phyloP scores from a whole-genome alignment of 345 rosid genomes.

The Viola odorata region DNA sequence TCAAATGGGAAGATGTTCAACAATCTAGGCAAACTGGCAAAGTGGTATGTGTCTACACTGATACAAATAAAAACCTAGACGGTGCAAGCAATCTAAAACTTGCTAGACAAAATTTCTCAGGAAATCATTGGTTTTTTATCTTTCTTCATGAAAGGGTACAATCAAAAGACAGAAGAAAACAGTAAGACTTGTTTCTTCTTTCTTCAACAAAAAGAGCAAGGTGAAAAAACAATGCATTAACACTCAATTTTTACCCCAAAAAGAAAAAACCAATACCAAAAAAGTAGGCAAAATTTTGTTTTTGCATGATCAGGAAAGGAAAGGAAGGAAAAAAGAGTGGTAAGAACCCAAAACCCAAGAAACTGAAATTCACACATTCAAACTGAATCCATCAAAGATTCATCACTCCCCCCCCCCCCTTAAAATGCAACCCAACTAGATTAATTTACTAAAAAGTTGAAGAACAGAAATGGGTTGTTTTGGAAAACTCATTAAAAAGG shows the following conservation, averaged over 20 bases:
- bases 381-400: conserved; percentile 19
- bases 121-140: conserved; percentile 33
- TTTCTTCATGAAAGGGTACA: conserved; percentile 31
- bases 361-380: conserved; percentile 40
- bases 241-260: conserved; percentile 10
- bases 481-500: conserved; percentile 24
- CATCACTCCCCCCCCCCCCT: conserved; percentile 14
- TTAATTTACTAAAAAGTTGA: conserved; percentile 17
- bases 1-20: conserved; percentile 11
- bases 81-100: conserved; percentile 17
- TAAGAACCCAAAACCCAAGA: conserved; percentile 53
- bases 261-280: not conserved
- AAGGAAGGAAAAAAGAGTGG: conserved; percentile 19
- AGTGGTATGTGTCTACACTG: conserved; percentile 17
- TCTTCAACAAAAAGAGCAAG: conserved; percentile 25
- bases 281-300: conserved; percentile 30
- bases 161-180: conserved; percentile 25
- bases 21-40: conserved; percentile 11
- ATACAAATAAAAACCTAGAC: conserved; percentile 14
- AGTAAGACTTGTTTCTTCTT: conserved; percentile 12
- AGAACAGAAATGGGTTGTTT: conserved; percentile 30
- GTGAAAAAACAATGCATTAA: conserved; percentile 24
- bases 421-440: not conserved
- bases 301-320: conserved; percentile 53
- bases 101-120: conserved; percentile 22